A percentile compares a stretch with the other conserved stretches of the same genome.
phyloP scores from a whole-genome alignment of 2,329 filamentous ascomycete species.

The Clonostachys byssicola region DNA sequence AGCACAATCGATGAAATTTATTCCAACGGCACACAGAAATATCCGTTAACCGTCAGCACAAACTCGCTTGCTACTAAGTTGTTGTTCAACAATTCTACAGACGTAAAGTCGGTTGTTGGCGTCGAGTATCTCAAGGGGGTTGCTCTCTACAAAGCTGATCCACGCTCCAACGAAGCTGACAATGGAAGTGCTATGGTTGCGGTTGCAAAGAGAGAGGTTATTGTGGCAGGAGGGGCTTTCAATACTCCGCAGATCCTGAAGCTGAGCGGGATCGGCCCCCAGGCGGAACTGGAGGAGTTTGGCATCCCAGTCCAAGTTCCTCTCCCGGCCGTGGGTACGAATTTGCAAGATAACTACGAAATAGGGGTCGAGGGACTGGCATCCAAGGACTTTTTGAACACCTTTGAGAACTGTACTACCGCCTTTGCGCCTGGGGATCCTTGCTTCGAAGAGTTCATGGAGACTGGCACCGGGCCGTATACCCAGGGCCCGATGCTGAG shows the following conservation, averaged over 20 bases:
- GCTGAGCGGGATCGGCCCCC: slow-evolving; percentile 42
- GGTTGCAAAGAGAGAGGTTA: slow-evolving; percentile 38
- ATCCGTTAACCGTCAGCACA: slow-evolving; percentile 50
- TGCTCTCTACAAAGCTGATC: slow-evolving; percentile 39
- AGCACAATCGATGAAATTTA: too few species aligned
- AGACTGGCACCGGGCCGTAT: too few species aligned
- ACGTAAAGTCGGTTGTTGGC: slow-evolving; percentile 29
- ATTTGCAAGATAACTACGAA: slow-evolving; percentile 55
- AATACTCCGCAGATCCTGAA: slow-evolving; percentile 50
- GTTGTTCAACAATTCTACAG: slow-evolving; percentile 26
- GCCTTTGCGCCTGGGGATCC: slow-evolving; percentile 21
- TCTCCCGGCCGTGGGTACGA: slow-evolving; percentile 55
- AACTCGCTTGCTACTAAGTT: slow-evolving; percentile 40
- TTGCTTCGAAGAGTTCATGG: slow-evolving; percentile 9
- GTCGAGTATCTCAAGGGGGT: slow-evolving; percentile 44
- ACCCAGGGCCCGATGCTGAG: too few species aligned
- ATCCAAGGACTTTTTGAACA: slow-evolving; percentile 14
- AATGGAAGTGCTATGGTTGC: slow-evolving; percentile 22
- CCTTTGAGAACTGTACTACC: slow-evolving; percentile 21
- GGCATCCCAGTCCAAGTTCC: slow-evolving; percentile 40
- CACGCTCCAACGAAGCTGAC: slow-evolving; percentile 19
- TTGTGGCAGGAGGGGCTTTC: slow-evolving; percentile 45
- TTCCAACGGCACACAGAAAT: slow-evolving; percentile 43
- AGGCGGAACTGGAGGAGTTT: slow-evolving; percentile 27
- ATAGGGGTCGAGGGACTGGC: slow-evolving; percentile 24